Percentiles rank a stretch among this genome's conserved stretches.
These are phyloP conservation scores for Tillandsia fasciculata DNA, from an alignment of 176 grass and related monocot species.

Conservation along the genomic window DNA sequence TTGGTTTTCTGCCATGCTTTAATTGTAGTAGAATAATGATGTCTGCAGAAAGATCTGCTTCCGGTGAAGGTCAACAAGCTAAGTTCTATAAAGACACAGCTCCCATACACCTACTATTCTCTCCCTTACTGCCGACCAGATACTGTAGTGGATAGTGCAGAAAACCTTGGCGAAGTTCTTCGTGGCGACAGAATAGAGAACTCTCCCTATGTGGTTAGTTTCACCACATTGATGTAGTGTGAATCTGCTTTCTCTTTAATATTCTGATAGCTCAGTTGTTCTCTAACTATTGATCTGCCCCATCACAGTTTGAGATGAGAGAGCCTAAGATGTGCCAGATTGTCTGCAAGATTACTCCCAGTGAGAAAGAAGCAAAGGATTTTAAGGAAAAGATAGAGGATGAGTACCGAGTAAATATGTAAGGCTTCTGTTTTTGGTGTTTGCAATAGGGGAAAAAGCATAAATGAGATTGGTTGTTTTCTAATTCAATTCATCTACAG, in stretches of 20 bases:
- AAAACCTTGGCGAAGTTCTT: constrained; percentile 84
- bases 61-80: constrained; percentile 78
- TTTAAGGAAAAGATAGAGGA: constrained; percentile 91
- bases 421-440: background rate
- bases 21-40: background rate
- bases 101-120: constrained; percentile 86
- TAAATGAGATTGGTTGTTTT: background rate
- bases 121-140: constrained; percentile 73
- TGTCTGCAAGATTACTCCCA: constrained; percentile 60
- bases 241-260: constrained; percentile 6
- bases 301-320: constrained; percentile 76
- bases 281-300: constrained; percentile 11
- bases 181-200: constrained; percentile 88
- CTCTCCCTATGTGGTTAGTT: constrained; percentile 66
- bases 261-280: background rate
- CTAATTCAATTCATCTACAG: constrained; percentile 22
- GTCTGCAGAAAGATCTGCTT: constrained; percentile 54
- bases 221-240: background rate
- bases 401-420: constrained; percentile 88
- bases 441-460: background rate
- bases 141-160: constrained; percentile 65
- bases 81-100: constrained; percentile 83
- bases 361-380: constrained; percentile 59
- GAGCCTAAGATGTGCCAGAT: constrained; percentile 78
- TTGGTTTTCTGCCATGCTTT: background rate